A percentile compares a stretch with the other conserved stretches of the same genome.
These are phyloP conservation scores for Corymbia citriodora DNA, from an alignment of 441 rosid genomes.

Conservation along the genomic window DNA sequence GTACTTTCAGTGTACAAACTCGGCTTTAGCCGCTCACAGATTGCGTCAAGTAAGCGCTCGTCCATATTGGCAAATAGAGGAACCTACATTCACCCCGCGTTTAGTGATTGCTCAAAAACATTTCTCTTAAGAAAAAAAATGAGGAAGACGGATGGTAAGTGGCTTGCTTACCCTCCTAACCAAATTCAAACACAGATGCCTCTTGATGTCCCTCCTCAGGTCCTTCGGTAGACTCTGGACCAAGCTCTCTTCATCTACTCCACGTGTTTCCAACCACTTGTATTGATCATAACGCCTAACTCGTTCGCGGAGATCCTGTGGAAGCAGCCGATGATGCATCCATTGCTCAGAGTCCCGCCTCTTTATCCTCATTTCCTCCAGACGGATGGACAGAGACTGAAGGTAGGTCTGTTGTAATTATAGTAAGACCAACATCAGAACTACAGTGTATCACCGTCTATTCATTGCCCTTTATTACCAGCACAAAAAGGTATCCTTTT, in stretches of 20 bases:
- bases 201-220: conserved; percentile 85
- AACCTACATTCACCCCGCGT: conserved; percentile 35
- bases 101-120: neutral
- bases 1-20: conserved; percentile 77
- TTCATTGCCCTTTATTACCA: neutral
- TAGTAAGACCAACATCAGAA: conserved; percentile 1
- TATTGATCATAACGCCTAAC: conserved; percentile 67
- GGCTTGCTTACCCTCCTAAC: conserved; percentile 69
- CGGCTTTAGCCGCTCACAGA: conserved; percentile 87
- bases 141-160: neutral
- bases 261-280: conserved; percentile 76
- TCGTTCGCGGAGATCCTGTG: conserved; percentile 58
- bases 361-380: conserved; percentile 96
- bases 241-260: conserved; percentile 66
- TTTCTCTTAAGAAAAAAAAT: neutral
- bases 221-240: conserved; percentile 88
- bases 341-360: conserved; percentile 95
- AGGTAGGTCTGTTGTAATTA: conserved; percentile 71
- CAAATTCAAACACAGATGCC: conserved; percentile 86
- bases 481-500: neutral
- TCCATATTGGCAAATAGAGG: conserved; percentile 96
- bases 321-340: conserved; percentile 96
- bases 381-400: conserved; percentile 74
- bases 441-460: neutral
- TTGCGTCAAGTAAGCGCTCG: conserved; percentile 81